These are phyloP conservation scores for Lipomyces sp. DNA, from an alignment of 805 yeast genomes.

Conservation along the genomic window DNA sequence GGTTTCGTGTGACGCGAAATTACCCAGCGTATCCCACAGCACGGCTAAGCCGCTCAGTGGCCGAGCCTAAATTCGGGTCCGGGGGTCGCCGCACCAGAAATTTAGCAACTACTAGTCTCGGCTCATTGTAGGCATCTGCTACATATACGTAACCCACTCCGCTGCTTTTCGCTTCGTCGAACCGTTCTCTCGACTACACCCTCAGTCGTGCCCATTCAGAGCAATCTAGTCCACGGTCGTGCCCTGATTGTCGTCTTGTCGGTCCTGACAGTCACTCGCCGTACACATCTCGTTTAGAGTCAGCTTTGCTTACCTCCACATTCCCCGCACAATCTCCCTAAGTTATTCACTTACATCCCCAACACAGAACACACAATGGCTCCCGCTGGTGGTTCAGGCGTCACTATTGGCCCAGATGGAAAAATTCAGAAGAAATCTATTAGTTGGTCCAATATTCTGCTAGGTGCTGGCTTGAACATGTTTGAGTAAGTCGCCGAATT, in stretches of 20 bases:
- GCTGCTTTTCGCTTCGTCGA: not conserved
- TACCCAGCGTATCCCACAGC: not conserved
- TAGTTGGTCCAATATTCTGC: constrained; percentile 82
- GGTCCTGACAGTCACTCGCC: not conserved
- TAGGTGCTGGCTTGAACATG: constrained; percentile 92
- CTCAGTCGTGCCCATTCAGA: not conserved
- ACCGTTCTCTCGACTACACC: not conserved
- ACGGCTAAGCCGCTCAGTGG: not conserved
- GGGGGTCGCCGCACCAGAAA: not conserved
- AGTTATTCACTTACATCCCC: not conserved
- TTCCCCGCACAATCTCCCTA: not conserved
- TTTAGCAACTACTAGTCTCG: not conserved
- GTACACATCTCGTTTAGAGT: not conserved
- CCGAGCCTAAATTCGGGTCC: not conserved
- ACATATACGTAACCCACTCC: constrained; percentile 1
- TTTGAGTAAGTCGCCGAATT: constrained; percentile 57
- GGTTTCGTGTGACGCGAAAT: not conserved
- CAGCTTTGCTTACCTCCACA: not conserved
- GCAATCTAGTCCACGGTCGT: not conserved
- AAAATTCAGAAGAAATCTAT: constrained; percentile 74
- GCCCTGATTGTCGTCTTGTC: not conserved
- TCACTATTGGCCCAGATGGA: constrained; percentile 4
- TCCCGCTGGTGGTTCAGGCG: constrained; percentile 11
- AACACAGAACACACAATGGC: constrained; percentile 6
- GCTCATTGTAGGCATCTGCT: not conserved